Base-by-base conservation (phyloP, 441 rosid genomes). In the Codiaeum variegatum region DNA sequence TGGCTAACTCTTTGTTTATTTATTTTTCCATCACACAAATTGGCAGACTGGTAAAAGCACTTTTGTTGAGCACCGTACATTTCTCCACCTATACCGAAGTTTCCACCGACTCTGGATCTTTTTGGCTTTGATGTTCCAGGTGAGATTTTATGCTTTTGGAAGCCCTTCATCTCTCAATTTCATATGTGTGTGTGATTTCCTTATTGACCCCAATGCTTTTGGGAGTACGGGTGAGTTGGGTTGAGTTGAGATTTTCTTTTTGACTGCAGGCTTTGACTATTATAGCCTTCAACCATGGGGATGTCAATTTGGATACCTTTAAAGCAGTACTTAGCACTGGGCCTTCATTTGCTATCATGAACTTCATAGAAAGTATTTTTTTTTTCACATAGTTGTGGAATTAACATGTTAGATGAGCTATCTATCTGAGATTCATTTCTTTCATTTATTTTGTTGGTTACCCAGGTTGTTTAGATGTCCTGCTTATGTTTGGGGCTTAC, bases 41-140 rank as follows among this genome's bases (percentile, higher is more conserved):
- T 84, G 70, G 69, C 84, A 96, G 99, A 91, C 98, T 68, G 99
- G 95, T 66, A 96, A 96, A 87, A 90, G 98, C 86, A 81, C 95
- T 72, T 96, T 94, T 69, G 98, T 96, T 59, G 99, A 96, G 90
- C 99, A 96, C 78, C 94, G 99, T 71, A 88, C 99, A 68, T 96
- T 91, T 84, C 93, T 96, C 79, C 99, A 96, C 83, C 83, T 96
- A 75, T 96, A 91, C 82, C 87, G 97, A 73, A 96, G 99, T 80
- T 96, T 96, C 73, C 96, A 90, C 75, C 88, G 98, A 60, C 95
- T 96, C 60, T 96, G 99, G 99, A 90, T 96, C 82, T 96, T 96
- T 80, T 84, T 96, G 91, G 85, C 75, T 65, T 80, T 96, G 80
- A 96, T 96, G 99, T 94, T 96, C 83, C 98, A 96, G 98, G 99